Evolutionary conservation across 305 asterid species (phyloP).

Genomic region (Monarda citriodora): DNA sequence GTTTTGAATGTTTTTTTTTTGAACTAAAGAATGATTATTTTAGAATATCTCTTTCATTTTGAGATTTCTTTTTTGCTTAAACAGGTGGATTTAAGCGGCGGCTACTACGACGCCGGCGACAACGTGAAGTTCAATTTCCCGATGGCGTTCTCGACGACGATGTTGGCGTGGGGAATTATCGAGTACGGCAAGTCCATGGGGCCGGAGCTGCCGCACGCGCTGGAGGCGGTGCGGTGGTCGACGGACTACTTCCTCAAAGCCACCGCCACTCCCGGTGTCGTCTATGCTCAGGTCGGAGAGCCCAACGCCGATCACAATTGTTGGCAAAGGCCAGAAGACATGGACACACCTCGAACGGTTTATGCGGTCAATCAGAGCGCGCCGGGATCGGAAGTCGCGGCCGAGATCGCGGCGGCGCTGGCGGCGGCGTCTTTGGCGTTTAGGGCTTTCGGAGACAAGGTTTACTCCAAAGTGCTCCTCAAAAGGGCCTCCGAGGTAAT

Average conservation of each 20-base stretch:
- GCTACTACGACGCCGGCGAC: slow-evolving; percentile 78
- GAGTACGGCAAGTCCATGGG: slow-evolving; percentile 56
- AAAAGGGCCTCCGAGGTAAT: slow-evolving; percentile 34
- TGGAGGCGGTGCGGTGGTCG: slow-evolving; percentile 67
- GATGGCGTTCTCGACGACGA: slow-evolving; percentile 64
- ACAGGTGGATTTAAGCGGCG: slow-evolving; percentile 67
- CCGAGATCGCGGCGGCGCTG: slow-evolving; percentile 69
- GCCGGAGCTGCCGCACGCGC: slow-evolving; percentile 34
- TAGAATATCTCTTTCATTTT: no score
- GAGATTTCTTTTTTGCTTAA: no score
- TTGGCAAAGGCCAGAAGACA: slow-evolving; percentile 78
- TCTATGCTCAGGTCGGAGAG: slow-evolving; percentile 57
- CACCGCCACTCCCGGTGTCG: slow-evolving; percentile 22
- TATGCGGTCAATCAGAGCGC: slow-evolving; percentile 30
- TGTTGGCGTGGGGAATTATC: slow-evolving; percentile 62
- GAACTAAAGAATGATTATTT: no score
- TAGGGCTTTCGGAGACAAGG: slow-evolving; percentile 30
- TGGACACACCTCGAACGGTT: slow-evolving; percentile 67
- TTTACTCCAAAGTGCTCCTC: slow-evolving; percentile 30
- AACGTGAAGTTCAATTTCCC: slow-evolving; percentile 68
- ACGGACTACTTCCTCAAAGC: slow-evolving; percentile 71
- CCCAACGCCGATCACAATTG: slow-evolving; percentile 62
- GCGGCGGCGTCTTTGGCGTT: slow-evolving; percentile 59
- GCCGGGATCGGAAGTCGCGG: slow-evolving; percentile 77
- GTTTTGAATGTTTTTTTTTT: no score